These are phyloP conservation scores for Podosphaera leucotricha DNA, from an alignment of 2,329 filamentous ascomycete genomes.

Conservation along the genomic window DNA sequence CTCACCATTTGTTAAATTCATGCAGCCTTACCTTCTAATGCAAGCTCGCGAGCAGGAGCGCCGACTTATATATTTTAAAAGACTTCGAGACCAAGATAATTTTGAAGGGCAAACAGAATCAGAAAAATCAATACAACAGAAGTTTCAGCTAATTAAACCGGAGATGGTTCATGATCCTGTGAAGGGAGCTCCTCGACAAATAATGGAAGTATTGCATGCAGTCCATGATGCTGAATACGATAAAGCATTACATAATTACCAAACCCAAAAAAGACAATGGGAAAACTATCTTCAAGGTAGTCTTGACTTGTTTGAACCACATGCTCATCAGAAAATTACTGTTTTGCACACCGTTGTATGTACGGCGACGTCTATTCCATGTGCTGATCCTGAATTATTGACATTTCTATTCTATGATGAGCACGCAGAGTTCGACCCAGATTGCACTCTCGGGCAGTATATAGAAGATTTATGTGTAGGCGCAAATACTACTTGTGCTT, in stretches of 20 bases:
- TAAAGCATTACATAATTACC: conserved; percentile 78
- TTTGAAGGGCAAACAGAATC: conserved; percentile 29
- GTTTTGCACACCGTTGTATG: conserved; percentile 87
- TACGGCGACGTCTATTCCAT: conserved; percentile 80
- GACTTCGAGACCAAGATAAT: conserved; percentile 54
- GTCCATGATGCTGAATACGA: conserved; percentile 95
- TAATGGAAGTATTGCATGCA: conserved; percentile 81
- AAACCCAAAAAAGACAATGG: conserved; percentile 88
- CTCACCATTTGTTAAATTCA: conserved; percentile 89
- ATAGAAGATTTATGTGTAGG: conserved; percentile 69
- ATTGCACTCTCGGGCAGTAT: conserved; percentile 86
- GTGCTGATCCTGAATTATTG: conserved; percentile 72
- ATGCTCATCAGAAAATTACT: conserved; percentile 87
- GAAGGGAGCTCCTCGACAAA: conserved; percentile 57
- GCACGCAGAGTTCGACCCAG: conserved; percentile 50
- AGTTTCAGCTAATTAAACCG: conserved; percentile 77
- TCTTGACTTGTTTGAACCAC: conserved; percentile 75
- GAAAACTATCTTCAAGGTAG: conserved; percentile 83
- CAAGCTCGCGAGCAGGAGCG: conserved; percentile 79
- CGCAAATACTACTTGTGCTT: conserved; percentile 54
- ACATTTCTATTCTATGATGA: conserved; percentile 88
- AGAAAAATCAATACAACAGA: conserved; percentile 40
- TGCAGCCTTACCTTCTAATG: conserved; percentile 79
- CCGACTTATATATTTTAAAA: conserved; percentile 57
- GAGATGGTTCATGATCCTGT: conserved; percentile 82